A percentile compares a stretch with the other conserved stretches of the same genome.
Evolutionary conservation across 2,329 filamentous ascomycete genomes (phyloP).

Genomic region (Ophiostoma populinum): DNA sequence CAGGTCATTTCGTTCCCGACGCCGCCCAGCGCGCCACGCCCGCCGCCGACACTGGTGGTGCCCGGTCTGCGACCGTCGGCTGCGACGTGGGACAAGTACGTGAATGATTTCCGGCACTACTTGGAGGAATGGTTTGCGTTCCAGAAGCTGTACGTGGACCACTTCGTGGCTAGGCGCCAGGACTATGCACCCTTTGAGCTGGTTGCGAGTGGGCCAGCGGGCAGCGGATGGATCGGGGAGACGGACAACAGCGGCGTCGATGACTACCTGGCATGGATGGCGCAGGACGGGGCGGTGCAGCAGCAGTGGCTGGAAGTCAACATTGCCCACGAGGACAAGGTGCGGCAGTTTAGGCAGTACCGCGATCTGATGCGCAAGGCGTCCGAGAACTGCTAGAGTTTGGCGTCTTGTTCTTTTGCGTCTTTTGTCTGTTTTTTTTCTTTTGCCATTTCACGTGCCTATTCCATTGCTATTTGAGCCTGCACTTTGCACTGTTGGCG

Average conservation of each 20-base stretch:
- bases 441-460: neutral
- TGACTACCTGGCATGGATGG: slow-evolving; percentile 41
- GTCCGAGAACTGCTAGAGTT: no score
- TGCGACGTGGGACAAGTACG: slow-evolving; percentile 32
- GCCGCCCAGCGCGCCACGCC: slow-evolving; percentile 31
- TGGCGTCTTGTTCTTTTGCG: neutral
- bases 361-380: slow-evolving; percentile 27
- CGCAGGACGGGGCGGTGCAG: slow-evolving; percentile 47
- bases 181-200: slow-evolving; percentile 22
- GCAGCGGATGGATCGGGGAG: slow-evolving; percentile 30
- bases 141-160: slow-evolving; percentile 34
- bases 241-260: slow-evolving; percentile 28
- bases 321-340: slow-evolving; percentile 38
- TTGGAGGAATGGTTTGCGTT: slow-evolving; percentile 33
- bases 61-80: slow-evolving; percentile 26
- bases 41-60: slow-evolving; percentile 25
- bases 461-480: neutral
- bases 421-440: neutral
- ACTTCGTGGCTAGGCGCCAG: slow-evolving; percentile 35
- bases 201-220: slow-evolving; percentile 17
- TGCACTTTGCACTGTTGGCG: neutral
- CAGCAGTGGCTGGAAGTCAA: slow-evolving; percentile 42
- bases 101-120: slow-evolving; percentile 35
- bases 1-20: slow-evolving; percentile 27
- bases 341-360: slow-evolving; percentile 39